Conservation (phyloP, 192 early-diverging fungal genomes). For the Backusella tuberculispora region DNA sequence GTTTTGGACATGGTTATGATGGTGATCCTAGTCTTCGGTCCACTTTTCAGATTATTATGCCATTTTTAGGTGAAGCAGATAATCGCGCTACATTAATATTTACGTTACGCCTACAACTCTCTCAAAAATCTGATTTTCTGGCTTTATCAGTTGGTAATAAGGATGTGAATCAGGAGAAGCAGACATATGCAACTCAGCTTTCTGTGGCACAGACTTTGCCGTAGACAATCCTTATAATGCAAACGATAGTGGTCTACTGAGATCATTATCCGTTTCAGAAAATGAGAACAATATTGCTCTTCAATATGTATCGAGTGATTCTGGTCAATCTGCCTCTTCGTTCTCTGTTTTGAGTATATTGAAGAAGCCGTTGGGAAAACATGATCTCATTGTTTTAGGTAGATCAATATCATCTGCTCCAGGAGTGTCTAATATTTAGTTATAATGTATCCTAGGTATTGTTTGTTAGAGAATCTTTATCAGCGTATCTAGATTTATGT, state of each 20-base stretch:
- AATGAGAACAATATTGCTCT: neutral
- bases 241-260: neutral
- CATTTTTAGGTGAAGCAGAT: constrained; percentile 77
- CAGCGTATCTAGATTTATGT: no score
- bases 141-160: neutral
- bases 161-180: neutral
- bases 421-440: neutral
- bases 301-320: neutral
- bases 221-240: neutral
- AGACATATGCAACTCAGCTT: neutral
- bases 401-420: neutral
- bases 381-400: neutral
- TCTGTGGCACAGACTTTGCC: neutral
- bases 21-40: constrained; percentile 38
- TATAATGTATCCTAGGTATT: no score
- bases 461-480: no score
- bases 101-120: constrained; percentile 54
- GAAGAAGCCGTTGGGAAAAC: neutral
- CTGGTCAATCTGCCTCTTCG: neutral
- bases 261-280: neutral
- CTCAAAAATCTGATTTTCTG: neutral
- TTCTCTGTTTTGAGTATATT: neutral
- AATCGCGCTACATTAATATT: constrained; percentile 67
- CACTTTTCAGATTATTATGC: constrained; percentile 58
- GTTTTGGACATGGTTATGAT: constrained; percentile 55